phyloP scores from a whole-genome alignment of 108 stramenopile species.

The Nitzschia palea region DNA sequence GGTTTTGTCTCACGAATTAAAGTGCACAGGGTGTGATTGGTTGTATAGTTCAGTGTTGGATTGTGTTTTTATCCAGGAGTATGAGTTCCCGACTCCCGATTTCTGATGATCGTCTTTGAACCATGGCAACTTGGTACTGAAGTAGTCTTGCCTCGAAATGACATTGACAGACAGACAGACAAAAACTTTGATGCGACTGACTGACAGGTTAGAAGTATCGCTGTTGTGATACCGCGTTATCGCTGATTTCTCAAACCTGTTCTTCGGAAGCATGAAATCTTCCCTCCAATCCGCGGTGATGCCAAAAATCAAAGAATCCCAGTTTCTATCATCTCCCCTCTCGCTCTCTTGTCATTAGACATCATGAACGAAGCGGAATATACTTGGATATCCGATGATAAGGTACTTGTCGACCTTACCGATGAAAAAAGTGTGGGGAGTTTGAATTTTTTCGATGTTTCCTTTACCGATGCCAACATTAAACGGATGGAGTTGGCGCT shows the following conservation, averaged over 20 bases:
- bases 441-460: constrained; percentile 1
- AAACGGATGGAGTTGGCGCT: background rate
- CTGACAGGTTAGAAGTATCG: no score
- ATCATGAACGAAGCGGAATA: background rate
- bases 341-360: no score
- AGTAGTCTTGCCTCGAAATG: background rate
- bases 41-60: background rate
- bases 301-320: no score
- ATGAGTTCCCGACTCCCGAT: background rate
- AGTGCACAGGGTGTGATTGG: background rate
- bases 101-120: background rate
- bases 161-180: no score
- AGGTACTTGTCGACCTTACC: background rate
- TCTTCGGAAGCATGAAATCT: no score
- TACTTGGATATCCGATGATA: constrained; percentile 9
- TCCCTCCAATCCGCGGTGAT: no score
- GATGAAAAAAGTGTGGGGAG: background rate
- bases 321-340: no score
- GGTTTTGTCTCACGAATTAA: background rate
- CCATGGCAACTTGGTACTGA: background rate
- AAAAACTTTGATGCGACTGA: no score
- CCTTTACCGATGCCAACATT: background rate
- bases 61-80: background rate
- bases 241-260: no score
- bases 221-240: no score